Base-by-base conservation (phyloP, 2,329 filamentous ascomycete genomes). In the Hymenoscyphus scutula region DNA sequence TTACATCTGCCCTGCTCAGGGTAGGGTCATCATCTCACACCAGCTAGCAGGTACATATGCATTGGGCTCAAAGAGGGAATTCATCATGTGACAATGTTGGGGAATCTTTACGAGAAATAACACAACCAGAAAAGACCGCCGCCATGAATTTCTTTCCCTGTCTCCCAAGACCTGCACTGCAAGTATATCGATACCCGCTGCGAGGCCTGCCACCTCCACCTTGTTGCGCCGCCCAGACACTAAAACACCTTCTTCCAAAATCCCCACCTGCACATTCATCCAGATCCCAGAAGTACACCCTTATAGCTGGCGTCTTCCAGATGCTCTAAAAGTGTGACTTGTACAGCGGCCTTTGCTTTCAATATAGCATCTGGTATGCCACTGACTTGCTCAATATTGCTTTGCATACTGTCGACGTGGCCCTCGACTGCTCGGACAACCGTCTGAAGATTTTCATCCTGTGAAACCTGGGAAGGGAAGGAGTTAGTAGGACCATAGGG, bases 341-440 rank as follows among this genome's bases (percentile, higher is more conserved):
- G 71, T 27, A 75, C 68, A 58, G 67, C 68, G 25, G 73, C 73
- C 64, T 68, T 74, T 17, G 65, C 68, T 56, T 66, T 71, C 15
- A 63, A 61, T 37, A 75, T 72, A 54, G 72, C 69, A 27, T 73
- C 65, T 48, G 66, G 58, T 23, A 75, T 66, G 8, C 71, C 73
- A 30, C 68, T 45, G 25, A 75, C 67, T 58, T 73, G 72, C 45
- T 69, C 67, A 11, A 74, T 58, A 64, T 75, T 75, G 30, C 69
- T 68, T 34, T 71, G 62, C 38, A 75, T 69, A 53, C 68, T 74
- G 37, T 70, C 72, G 64, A 75, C 66, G 63, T 75, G 74, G 65
- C 68, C 69, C 48, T 65, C 59, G 7, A 75, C 56, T 3, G 71
- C 67, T 25, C 70, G 60, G 11, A 70, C 55, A 56, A 75, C 62